Base-by-base conservation (phyloP, 192 early-diverging fungal species). In the Hyaloraphidium curvatum region DNA sequence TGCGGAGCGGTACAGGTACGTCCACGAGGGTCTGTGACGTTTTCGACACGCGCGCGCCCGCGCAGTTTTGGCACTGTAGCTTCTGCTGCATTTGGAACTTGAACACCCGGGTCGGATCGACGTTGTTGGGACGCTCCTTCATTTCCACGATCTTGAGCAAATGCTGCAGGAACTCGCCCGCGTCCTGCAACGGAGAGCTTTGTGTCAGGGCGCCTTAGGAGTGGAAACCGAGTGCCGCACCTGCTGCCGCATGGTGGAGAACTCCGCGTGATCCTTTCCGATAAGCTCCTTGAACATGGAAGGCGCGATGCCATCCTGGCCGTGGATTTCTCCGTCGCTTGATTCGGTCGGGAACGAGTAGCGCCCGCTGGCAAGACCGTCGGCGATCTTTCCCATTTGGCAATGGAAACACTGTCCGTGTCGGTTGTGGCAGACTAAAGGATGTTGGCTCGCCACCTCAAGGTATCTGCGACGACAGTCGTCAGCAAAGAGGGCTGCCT, bases 201-300 rank as follows among this genome's bases (percentile, higher is more conserved):
- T 22, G 19, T 31, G 16, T 16, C 14, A 65, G 26, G 25, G 1
- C 26, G 40, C 21, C 11, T 21, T 2, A 1, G 30, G 30, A 56
- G 27, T 22, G 2, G 17, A 1, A 2, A 28, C 51, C 28, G 26
- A 26, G 5, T 3, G 53, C 33, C 33, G 13, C 60, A 77, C 67
- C 59, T 96, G 95, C 64, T 98, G 95, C 28, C 88, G 73, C 95
- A 98, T 98, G 1, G 89, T 85, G 19, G 82, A 79, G 52, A 98
- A 98, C 60, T 98, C 95, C n/a, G 78, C 59, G 55, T 96, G 91
- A 25, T 81, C 87, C 50, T 78, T 77, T 11, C 89, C 90, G 29
- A 95, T 71, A 7, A 94, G 62, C 1, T 68, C 59, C 60, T 98
- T 98, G 67, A 95, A 91, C 85, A 91, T 91, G 11, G 70, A 66